Base-by-base conservation (phyloP, 768 basidiomycete species). In the Sporobolomyces phaffii region DNA sequence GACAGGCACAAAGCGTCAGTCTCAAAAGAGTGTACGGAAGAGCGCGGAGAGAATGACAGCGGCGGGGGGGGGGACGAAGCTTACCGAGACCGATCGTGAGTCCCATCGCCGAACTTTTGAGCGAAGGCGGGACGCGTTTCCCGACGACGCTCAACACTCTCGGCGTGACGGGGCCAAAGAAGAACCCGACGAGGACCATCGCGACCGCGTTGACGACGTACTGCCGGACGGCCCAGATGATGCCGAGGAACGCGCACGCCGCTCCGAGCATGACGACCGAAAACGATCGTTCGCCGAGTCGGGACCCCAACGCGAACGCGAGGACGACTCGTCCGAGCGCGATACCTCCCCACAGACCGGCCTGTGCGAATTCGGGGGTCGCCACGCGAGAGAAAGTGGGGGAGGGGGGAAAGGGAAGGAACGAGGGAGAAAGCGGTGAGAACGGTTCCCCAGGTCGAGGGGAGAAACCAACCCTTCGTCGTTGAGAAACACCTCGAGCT, bases 121-220 rank as follows among this genome's bases (percentile, higher is more conserved):
- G 64, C 7, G 63, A 65, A 2, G 66, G 56, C 1, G 70, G 70
- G 6, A 65, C 66, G 1, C 70, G 60, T 0, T n/a, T 44, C 7
- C 63, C 60, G 51, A 72, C 57, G 11, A 38, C 61, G 8, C 24
- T 34, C 3, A 72, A 34, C 10, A 65, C 64, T 24, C 48, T 58
- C 18, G 70, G 70, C 2, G 70, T 68, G 33, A 65, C 61, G 2
- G 70, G 70, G 0, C 70, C 70, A 29, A 68, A 26, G 48, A 68
- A 72, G 48, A 65, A 60, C 0, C 70, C 70, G 24, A 56, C 63
- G 3, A 62, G 34, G 1, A 56, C 70, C 11, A 63, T 17, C 0
- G 64, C 64, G 6, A 72, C 54, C 15, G 70, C 70, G 20, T 72
- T 49, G 38, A 65, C 61, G 11, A 48, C 20, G 10, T 38, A 61